These are phyloP conservation scores for Sugiyamaella americana DNA, from an alignment of 805 yeast genomes.

Conservation along the genomic window DNA sequence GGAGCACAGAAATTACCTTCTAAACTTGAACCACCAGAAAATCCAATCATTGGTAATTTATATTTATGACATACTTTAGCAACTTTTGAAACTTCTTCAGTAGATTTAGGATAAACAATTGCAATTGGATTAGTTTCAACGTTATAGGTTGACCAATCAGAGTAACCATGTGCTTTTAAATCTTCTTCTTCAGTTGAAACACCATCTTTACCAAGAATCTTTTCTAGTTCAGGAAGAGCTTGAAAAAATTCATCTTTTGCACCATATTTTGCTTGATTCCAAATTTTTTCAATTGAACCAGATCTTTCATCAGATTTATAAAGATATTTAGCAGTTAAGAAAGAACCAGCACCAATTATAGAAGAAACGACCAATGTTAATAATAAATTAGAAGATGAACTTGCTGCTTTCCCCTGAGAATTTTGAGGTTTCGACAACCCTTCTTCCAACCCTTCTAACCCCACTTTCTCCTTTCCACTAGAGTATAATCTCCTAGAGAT, in stretches of 20 bases:
- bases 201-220: slow-evolving; percentile 48
- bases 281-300: slow-evolving; percentile 1
- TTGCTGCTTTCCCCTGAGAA: not conserved
- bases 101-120: slow-evolving; percentile 57
- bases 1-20: slow-evolving; percentile 79
- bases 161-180: slow-evolving; percentile 54
- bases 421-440: not conserved
- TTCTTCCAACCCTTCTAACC: no score
- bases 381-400: not conserved
- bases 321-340: slow-evolving; percentile 4
- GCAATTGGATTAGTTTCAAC: slow-evolving; percentile 54
- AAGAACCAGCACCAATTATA: slow-evolving; percentile 5
- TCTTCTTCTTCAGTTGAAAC: slow-evolving; percentile 41
- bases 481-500: no score
- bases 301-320: not conserved
- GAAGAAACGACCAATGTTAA: slow-evolving; percentile 2
- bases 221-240: slow-evolving; percentile 48
- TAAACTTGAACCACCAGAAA: slow-evolving; percentile 72
- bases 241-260: slow-evolving; percentile 36
- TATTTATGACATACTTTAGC: slow-evolving; percentile 56
- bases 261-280: slow-evolving; percentile 51
- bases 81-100: slow-evolving; percentile 60
- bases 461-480: no score
- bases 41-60: slow-evolving; percentile 69
- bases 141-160: slow-evolving; percentile 65